These are phyloP conservation scores for Emericellopsis cladophorae DNA, from an alignment of 2,329 filamentous ascomycete genomes.

Conservation along the genomic window DNA sequence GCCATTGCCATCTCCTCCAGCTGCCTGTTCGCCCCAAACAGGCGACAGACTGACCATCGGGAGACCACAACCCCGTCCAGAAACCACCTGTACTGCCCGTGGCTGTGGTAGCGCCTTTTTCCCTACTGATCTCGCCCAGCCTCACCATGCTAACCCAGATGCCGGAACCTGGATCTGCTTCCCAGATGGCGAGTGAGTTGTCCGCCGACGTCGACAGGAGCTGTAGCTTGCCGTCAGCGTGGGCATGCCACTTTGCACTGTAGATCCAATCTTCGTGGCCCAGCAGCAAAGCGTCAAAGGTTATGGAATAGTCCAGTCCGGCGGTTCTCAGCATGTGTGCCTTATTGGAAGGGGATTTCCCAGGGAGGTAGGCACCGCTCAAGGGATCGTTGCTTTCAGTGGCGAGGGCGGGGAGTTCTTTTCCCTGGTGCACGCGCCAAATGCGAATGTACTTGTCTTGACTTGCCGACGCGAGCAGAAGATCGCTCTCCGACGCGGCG, in stretches of 20 bases:
- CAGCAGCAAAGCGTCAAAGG: conserved; percentile 85
- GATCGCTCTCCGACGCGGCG: conserved; percentile 41
- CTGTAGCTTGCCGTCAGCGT: conserved; percentile 42
- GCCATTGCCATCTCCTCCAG: conserved; percentile 76
- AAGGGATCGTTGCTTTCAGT: conserved; percentile 41
- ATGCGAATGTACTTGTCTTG: conserved; percentile 96
- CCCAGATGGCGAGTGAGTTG: conserved; percentile 90
- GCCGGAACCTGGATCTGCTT: conserved; percentile 68
- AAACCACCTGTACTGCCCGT: conserved; percentile 94
- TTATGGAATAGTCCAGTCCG: conserved; percentile 59
- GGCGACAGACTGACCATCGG: conserved; percentile 59
- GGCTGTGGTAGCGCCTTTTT: conserved; percentile 92
- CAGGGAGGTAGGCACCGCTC: conserved; percentile 45
- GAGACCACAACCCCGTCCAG: conserved; percentile 91
- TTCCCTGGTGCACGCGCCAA: conserved; percentile 72
- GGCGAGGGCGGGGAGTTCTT: conserved; percentile 45
- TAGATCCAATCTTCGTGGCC: conserved; percentile 99
- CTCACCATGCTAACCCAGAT: conserved; percentile 82
- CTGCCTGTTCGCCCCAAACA: conserved; percentile 85
- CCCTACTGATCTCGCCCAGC: conserved; percentile 83
- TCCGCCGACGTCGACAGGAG: conserved; percentile 87
- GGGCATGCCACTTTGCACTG: conserved; percentile 61
- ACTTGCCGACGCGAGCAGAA: conserved; percentile 82
- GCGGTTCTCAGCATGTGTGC: conserved; percentile 59
- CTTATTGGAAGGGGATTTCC: conserved; percentile 78